phyloP scores from a whole-genome alignment of 1,139 yeast genomes.

The Nakaseomyces kungkrabaensis region DNA sequence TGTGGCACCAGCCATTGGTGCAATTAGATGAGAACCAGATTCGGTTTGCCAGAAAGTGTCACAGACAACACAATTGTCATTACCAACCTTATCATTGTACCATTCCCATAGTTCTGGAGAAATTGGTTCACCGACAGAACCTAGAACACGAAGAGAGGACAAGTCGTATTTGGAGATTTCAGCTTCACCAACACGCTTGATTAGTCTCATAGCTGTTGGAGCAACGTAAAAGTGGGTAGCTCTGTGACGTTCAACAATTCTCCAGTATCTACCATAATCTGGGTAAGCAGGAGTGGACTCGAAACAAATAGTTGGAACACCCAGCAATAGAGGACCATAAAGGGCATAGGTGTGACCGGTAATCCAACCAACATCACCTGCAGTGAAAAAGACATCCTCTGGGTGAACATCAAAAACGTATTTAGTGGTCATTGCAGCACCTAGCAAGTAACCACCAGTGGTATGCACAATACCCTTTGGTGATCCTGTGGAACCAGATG shows the following conservation, averaged over 20 bases:
- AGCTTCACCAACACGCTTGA: conserved; percentile 85
- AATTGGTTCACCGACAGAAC: conserved; percentile 98
- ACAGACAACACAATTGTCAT: conserved; percentile 71
- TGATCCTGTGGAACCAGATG: conserved; percentile 94
- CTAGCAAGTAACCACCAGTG: conserved; percentile 87
- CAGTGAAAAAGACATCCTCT: conserved; percentile 85
- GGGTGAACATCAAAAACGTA: conserved; percentile 88
- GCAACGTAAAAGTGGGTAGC: conserved; percentile 98
- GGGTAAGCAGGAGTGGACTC: conserved; percentile 99
- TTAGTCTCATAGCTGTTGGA: conserved; percentile 92
- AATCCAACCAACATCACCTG: conserved; percentile 99
- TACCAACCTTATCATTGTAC: conserved; percentile 90
- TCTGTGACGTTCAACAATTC: conserved; percentile 83
- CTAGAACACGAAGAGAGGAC: conserved; percentile 84
- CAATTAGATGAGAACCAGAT: conserved; percentile 91
- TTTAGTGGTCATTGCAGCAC: conserved; percentile 90
- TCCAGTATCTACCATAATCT: conserved; percentile 94
- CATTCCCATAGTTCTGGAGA: conserved; percentile 98
- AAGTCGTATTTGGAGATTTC: conserved; percentile 81
- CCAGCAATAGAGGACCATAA: conserved; percentile 84
- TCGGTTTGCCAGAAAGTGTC: conserved; percentile 99
- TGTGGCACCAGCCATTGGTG: conserved; percentile 88
- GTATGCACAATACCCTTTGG: conserved; percentile 97
- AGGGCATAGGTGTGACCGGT: conserved; percentile 96
- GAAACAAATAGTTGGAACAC: conserved; percentile 84